Conservation (phyloP, 345 rosid genomes). For the Raphanus raphanistrum region DNA sequence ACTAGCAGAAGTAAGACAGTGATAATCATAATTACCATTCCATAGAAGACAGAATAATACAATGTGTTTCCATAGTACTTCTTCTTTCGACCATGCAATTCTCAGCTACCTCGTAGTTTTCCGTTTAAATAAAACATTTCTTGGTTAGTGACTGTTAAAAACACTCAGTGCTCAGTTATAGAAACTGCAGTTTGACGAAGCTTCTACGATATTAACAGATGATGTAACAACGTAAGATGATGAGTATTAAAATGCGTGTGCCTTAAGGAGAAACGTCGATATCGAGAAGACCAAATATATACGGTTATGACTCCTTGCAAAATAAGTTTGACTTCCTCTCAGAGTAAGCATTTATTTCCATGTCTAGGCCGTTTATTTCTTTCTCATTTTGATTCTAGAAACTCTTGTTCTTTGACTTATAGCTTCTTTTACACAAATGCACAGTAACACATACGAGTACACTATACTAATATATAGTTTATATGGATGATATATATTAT, state of each 20-base stretch:
- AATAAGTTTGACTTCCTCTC: slow-evolving; percentile 32
- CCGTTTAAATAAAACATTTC: background rate
- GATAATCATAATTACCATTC: background rate
- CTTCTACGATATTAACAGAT: slow-evolving; percentile 1
- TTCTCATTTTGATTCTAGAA: slow-evolving; percentile 30
- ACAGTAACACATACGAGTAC: background rate
- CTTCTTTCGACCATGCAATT: background rate
- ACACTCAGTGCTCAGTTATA: background rate
- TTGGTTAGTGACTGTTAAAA: background rate
- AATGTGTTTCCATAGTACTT: background rate
- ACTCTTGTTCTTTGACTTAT: slow-evolving; percentile 20
- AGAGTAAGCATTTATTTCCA: slow-evolving; percentile 25
- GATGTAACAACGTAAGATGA: background rate
- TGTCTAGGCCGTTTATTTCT: slow-evolving; percentile 24
- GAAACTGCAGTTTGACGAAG: slow-evolving; percentile 4
- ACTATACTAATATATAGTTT: background rate
- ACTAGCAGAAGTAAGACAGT: background rate
- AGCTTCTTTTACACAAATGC: background rate
- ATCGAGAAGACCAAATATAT: slow-evolving; percentile 26
- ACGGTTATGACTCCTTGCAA: slow-evolving; percentile 28
- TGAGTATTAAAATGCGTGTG: slow-evolving; percentile 20
- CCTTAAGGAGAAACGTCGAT: slow-evolving; percentile 28
- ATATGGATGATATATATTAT: background rate
- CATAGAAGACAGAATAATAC: background rate
- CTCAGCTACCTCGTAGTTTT: background rate